Conservation (phyloP, 805 yeast species). For the Candida boleticola region DNA sequence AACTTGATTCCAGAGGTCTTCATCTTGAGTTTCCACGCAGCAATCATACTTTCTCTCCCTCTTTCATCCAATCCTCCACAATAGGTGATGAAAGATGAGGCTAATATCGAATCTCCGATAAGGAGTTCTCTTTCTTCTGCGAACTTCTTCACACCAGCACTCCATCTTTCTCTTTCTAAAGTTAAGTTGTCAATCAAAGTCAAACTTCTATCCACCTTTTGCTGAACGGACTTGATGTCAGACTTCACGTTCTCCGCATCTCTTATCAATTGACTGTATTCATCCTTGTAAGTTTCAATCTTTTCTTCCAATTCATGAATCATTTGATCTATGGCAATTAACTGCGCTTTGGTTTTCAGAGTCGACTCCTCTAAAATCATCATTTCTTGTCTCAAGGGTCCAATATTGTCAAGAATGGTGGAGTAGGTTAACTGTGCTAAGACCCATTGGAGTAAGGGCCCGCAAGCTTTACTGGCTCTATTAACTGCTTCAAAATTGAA, state of each 20-base stretch:
- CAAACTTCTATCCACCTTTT: slow-evolving; percentile 61
- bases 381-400: slow-evolving; percentile 73
- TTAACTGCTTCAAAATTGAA: slow-evolving; percentile 73
- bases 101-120: slow-evolving; percentile 64
- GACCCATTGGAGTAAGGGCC: slow-evolving; percentile 88
- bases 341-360: slow-evolving; percentile 60
- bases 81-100: slow-evolving; percentile 61
- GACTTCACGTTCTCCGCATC: slow-evolving; percentile 72
- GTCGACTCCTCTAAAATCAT: slow-evolving; percentile 56
- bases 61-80: slow-evolving; percentile 57
- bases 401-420: slow-evolving; percentile 63
- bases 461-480: slow-evolving; percentile 93
- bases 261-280: slow-evolving; percentile 72
- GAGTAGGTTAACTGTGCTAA: slow-evolving; percentile 84
- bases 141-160: slow-evolving; percentile 52
- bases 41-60: slow-evolving; percentile 35
- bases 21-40: slow-evolving; percentile 37
- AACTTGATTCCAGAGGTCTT: slow-evolving; percentile 32
- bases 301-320: slow-evolving; percentile 67
- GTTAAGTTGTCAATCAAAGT: slow-evolving; percentile 61
- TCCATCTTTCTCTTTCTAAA: slow-evolving; percentile 74
- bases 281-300: slow-evolving; percentile 63
- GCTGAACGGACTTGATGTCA: slow-evolving; percentile 63
- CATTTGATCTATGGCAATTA: slow-evolving; percentile 79
- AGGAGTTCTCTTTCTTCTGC: slow-evolving; percentile 42